Base-by-base conservation (phyloP, 2,329 filamentous ascomycete genomes). In the Curvularia verruculosa region DNA sequence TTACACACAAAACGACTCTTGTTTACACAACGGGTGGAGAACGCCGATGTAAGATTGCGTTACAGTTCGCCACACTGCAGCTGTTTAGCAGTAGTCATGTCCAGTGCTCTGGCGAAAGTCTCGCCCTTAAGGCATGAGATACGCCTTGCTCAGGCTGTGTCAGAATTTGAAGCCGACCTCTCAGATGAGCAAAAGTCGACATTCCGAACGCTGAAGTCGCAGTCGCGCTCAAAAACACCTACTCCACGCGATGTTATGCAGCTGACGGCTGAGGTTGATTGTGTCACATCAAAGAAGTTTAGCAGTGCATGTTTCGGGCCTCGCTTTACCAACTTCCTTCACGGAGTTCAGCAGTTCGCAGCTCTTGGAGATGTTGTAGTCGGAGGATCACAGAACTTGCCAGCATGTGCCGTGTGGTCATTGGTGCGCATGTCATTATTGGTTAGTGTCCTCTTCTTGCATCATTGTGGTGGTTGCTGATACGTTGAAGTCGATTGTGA, bases 391-490 rank as follows among this genome's bases (percentile, higher is more conserved):
- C 80, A 82, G 60, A 82, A 81, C 41, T 41, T 82, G 0, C 66
- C 81, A 10, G 79, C 80, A 0, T 79, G 77, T 54, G 73, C 79
- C 12, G 77, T 82, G 0, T 82, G 79, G 81, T 72, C 77, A 1
- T 52, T 80, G 2, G 77, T 82, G 9, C 73, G 79, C 44, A 74
- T 78, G 59, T 74, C 77, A 1, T 66, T 82, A 18, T 56, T 79
- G 41, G 78, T 82, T 34, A 29, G 75, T 73, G 7, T 29, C 2
- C 36, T 39, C n/a, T 36, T 8, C 37, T 48, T 39, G 1, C 19
- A 34, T 54, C 75, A 74, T 55, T 66, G 2, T 60, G 71, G 3
- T 59, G 64, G 1, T 48, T 3, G 31, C 53, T 56, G 7, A 54
- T n/a, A 8, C 1, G 18, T 3, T 7, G 4, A 56, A 79, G 78